Conservation (phyloP, 2,329 filamentous ascomycete genomes). For the Fusarium pseudoanthophilum region DNA sequence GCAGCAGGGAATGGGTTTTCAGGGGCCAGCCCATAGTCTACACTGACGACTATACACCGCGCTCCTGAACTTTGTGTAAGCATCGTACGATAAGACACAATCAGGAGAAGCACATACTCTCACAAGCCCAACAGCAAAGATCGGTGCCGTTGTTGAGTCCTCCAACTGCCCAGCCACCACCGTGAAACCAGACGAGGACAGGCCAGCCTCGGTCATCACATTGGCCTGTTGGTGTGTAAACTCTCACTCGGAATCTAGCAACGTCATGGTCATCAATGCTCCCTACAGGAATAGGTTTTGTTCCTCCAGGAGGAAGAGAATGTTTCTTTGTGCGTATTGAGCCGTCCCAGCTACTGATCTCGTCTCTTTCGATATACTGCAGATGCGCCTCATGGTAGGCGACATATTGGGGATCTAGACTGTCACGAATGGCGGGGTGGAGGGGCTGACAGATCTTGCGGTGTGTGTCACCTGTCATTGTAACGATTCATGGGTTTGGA, state of each 20-base stretch:
- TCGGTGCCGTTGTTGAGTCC: conserved; percentile 49
- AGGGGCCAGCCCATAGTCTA: conserved; percentile 51
- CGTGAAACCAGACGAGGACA: conserved; percentile 53
- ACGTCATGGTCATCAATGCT: conserved; percentile 44
- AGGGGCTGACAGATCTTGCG: conserved; percentile 48
- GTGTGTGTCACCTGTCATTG: conserved; percentile 9
- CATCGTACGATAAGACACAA: neutral
- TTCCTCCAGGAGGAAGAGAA: conserved; percentile 44
- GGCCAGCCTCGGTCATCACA: conserved; percentile 48
- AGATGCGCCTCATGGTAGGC: conserved; percentile 51
- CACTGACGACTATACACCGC: conserved; percentile 44
- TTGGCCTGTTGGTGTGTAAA: conserved; percentile 46
- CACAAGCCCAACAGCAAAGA: conserved; percentile 48
- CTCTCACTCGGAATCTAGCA: conserved; percentile 45
- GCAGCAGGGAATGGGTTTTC: conserved; percentile 51
- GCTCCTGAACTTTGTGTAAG: conserved; percentile 32
- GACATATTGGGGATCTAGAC: conserved; percentile 53
- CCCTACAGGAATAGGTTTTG: conserved; percentile 44
- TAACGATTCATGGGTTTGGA: neutral
- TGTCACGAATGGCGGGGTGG: conserved; percentile 46
- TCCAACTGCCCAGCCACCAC: conserved; percentile 54
- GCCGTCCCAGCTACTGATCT: conserved; percentile 49
- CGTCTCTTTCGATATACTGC: conserved; percentile 51
- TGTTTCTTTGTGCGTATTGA: conserved; percentile 41
- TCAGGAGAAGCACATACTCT: conserved; percentile 30